Evolutionary conservation across 495 filamentous ascomycete species (phyloP).

Genomic region (Penicillium waksmanii): DNA sequence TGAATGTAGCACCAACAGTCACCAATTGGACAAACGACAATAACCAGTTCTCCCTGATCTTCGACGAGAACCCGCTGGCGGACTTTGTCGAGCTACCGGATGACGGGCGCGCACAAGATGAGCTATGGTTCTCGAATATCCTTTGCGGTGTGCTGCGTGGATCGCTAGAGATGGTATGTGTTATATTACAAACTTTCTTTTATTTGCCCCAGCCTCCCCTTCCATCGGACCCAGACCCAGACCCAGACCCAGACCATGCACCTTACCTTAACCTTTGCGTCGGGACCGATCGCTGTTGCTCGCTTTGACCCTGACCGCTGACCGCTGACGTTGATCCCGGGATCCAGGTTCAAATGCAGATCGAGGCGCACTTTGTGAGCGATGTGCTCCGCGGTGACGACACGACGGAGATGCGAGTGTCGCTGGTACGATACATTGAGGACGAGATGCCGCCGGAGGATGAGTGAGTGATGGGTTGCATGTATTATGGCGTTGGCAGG

Average conservation of each 20-base stretch:
- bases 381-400: conserved; percentile 93
- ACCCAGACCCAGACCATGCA: not conserved
- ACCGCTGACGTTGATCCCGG: not conserved
- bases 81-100: conserved; percentile 98
- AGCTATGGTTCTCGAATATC: conserved; percentile 98
- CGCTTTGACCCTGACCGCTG: conserved; percentile 3
- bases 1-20: conserved; percentile 94
- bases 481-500: conserved; percentile 1
- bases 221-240: not conserved
- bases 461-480: conserved; percentile 57
- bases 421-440: conserved; percentile 91
- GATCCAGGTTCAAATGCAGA: conserved; percentile 91
- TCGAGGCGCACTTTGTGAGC: conserved; percentile 95
- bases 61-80: conserved; percentile 95
- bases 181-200: conserved; percentile 21
- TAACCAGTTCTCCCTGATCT: conserved; percentile 93
- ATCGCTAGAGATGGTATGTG: conserved; percentile 84
- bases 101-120: conserved; percentile 92
- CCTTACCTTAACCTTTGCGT: conserved; percentile 9
- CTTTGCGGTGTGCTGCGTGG: conserved; percentile 91
- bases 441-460: conserved; percentile 97
- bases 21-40: conserved; percentile 95
- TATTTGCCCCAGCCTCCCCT: not conserved
- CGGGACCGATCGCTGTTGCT: conserved; percentile 26
- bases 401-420: conserved; percentile 95